Base-by-base conservation (phyloP, 1,284 basidiomycete species). In the Golubevia pallescens region DNA sequence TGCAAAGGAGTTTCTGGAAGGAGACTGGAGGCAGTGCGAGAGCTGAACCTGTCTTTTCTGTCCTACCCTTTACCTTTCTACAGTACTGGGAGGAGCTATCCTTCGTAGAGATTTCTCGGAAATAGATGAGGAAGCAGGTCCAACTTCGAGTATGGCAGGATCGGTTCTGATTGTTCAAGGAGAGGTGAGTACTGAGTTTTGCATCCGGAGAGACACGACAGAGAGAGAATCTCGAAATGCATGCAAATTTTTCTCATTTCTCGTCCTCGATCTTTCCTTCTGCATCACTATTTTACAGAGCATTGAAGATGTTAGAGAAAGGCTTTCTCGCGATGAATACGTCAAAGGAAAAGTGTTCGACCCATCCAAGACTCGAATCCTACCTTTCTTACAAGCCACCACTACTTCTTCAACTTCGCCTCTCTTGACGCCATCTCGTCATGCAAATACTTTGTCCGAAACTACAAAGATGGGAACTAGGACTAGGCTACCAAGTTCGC, bases 321-420 rank as follows among this genome's bases (percentile, higher is more conserved):
- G 74, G 4, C 61, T 78, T 20, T 56, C 65, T 64, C 60, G 75
- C 63, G 76, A 78, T 60, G 74, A 76, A 48, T 78, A 78, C 48
- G 64, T 71, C 2, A 59, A 65, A 56, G 71, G 70, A 1, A 65
- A 66, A 16, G 76, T 76, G 19, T 78, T 70, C 69, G 70, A 78
- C 61, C 48, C 65, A 16, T 65, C 68, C 14, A 67, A 54, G 63
- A 42, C 75, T 59, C 67, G 67, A 58, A 74, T 78, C 54, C 73
- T 59, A 24, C 76, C 76, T 3, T 74, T 78, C 58, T 42, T 78
- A 16, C 73, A 73, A 59, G 74, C 76, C 10, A 42, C 34, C 34
- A n/a, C n/a, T n/a, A n/a, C n/a, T n/a, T n/a, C n/a, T n/a, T n/a
- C n/a, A n/a, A n/a, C n/a, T n/a, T n/a, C n/a, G n/a, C n/a, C n/a